Conservation (phyloP, 257 asterid species). For the Solanum paucissectum region DNA sequence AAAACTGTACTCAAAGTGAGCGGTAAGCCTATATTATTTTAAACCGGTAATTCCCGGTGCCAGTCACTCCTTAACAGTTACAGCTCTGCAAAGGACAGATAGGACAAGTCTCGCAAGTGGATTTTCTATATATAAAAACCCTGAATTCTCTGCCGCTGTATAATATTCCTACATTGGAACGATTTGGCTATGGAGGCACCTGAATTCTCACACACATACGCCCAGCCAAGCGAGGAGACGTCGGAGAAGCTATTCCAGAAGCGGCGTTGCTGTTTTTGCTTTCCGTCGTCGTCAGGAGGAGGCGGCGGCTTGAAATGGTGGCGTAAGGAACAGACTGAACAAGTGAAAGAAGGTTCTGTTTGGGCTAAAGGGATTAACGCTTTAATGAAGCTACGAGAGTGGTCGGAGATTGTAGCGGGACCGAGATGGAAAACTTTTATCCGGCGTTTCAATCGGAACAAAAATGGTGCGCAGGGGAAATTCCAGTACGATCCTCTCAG, state of each 20-base stretch:
- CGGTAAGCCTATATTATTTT: background rate
- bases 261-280: background rate
- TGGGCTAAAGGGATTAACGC: constrained; percentile 43
- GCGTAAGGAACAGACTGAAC: constrained; percentile 13
- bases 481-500: background rate
- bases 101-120: background rate
- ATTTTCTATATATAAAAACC: background rate
- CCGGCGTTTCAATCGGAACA: constrained; percentile 58
- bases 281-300: background rate
- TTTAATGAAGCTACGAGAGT: constrained; percentile 56
- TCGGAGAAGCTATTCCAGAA: background rate
- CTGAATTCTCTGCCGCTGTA: background rate
- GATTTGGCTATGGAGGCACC: background rate
- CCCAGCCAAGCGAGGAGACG: background rate
- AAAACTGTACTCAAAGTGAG: background rate
- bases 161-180: background rate
- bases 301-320: background rate
- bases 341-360: constrained; percentile 7
- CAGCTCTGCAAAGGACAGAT: background rate
- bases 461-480: background rate
- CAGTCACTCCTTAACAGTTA: background rate
- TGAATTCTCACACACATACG: background rate
- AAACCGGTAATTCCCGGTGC: background rate
- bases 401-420: constrained; percentile 87
- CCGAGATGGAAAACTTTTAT: constrained; percentile 86